Evolutionary conservation across 768 basidiomycete species (phyloP).

Genomic region (Russula sp.): DNA sequence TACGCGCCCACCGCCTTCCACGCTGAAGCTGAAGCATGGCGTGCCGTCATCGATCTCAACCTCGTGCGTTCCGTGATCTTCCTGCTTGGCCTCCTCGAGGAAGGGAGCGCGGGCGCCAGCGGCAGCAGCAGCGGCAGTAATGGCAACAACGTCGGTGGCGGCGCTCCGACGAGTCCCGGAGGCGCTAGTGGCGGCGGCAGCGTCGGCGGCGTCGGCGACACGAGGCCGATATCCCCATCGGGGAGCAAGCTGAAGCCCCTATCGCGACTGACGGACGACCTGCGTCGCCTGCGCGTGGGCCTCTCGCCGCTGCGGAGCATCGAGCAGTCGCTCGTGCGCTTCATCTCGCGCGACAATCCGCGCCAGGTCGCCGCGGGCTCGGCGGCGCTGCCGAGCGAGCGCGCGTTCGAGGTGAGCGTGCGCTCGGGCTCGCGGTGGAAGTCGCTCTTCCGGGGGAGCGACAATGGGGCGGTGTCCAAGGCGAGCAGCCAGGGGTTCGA

Average conservation of each 20-base stretch:
- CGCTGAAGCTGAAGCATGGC: slow-evolving; percentile 54
- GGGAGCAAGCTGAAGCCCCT: slow-evolving; percentile 19
- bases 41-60: slow-evolving; percentile 62
- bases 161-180: slow-evolving; percentile 21
- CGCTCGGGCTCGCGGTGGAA: slow-evolving; percentile 48
- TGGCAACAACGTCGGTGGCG: background rate
- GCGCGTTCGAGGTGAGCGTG: slow-evolving; percentile 44
- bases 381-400: slow-evolving; percentile 30
- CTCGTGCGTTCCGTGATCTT: slow-evolving; percentile 50
- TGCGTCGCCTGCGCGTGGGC: slow-evolving; percentile 43
- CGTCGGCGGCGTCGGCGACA: slow-evolving; percentile 20
- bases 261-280: slow-evolving; percentile 26
- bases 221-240: slow-evolving; percentile 2
- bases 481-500: slow-evolving; percentile 22
- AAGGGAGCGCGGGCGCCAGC: background rate
- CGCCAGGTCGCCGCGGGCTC: slow-evolving; percentile 22
- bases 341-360: slow-evolving; percentile 34
- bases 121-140: background rate
- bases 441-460: slow-evolving; percentile 32
- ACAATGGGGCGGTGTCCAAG: slow-evolving; percentile 21
- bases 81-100: slow-evolving; percentile 37
- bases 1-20: slow-evolving; percentile 55
- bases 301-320: slow-evolving; percentile 52
- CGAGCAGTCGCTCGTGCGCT: slow-evolving; percentile 43
- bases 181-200: background rate